Evolutionary conservation across 192 early-diverging fungal genomes (phyloP), one percentile per base, ranked within the genome.

Genomic region (Podila epicladia): DNA sequence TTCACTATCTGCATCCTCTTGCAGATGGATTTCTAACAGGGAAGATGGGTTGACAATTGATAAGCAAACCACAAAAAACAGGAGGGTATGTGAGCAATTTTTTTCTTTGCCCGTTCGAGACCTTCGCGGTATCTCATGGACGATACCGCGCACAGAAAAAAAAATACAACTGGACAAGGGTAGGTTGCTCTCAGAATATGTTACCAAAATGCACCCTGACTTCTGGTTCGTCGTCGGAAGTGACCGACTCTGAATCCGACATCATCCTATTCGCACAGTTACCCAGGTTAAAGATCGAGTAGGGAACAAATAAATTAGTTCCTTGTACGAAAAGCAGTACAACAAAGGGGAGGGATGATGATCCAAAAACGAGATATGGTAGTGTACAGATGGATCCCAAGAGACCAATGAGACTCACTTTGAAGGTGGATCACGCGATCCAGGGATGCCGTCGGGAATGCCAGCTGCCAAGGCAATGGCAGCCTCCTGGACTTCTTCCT

Each of bases 391-490:
- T 37, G 35, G 7, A 37, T 37, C 9, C 35, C 35, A 37, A 17
- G 41, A 17, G 41, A 45, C 17, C 13, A 15, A 45, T 45, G 41
- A 15, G 0, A 55, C 53, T 55, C 17, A 55, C 53, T 55, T 55
- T 3, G 24, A 26, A 17, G n/a, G 22, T 26, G n/a, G 53, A 11
- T 20, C 61, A 17, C 32, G 8, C n/a, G 68, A 70, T 62, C 60
- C 38, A 41, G 68, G 74, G 20, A 76, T 71, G 8, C 74, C 74
- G n/a, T 76, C 74, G 6, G 74, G 74, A 41, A 76, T 76, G 50
- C 74, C 74, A 22, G 67, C 74, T 35, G 74, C 74, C 4, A 76
- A 32, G 26, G 74, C 74, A 45, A 60, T 60, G 41, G 74, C 74
- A 3, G 74, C 74, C 32, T 64, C 74, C 20, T 76, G 68, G 31